A percentile compares a stretch with the other conserved stretches of the same genome.
phyloP scores from a whole-genome alignment of 805 yeast genomes.

The Suhomyces prunicola region DNA sequence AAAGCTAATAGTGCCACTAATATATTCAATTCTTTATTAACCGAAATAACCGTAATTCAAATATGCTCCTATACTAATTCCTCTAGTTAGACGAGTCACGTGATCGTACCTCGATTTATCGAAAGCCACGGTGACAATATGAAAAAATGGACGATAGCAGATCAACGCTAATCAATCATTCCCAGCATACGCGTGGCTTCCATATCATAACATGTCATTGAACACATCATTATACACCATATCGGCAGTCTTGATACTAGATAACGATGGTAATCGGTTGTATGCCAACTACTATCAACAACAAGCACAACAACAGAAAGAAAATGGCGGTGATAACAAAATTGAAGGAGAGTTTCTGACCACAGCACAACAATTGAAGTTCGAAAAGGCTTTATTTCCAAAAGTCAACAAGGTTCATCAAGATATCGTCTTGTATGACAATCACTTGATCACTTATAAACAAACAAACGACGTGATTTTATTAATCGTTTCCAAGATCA shows the following conservation, averaged over 20 bases:
- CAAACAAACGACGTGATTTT: conserved; percentile 74
- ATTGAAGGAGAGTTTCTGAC: conserved; percentile 36
- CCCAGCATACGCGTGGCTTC: neutral
- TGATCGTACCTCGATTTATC: neutral
- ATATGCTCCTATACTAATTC: too few species aligned
- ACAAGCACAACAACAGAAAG: conserved; percentile 40
- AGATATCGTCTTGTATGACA: conserved; percentile 78
- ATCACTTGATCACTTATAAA: conserved; percentile 80
- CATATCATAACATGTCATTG: conserved; percentile 31
- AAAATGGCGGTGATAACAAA: neutral
- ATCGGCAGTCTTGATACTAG: conserved; percentile 76
- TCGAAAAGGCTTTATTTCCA: conserved; percentile 66
- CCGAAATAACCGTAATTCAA: too few species aligned
- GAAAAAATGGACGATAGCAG: conserved; percentile 5
- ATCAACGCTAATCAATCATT: neutral
- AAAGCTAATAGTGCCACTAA: neutral
- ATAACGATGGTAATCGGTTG: conserved; percentile 73
- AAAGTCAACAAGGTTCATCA: conserved; percentile 80
- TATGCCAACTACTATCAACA: conserved; percentile 81
- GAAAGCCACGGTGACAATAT: conserved; percentile 1
- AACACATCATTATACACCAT: conserved; percentile 75
- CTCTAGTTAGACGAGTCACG: neutral
- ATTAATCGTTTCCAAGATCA: conserved; percentile 66
- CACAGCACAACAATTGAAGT: conserved; percentile 64
- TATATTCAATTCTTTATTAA: neutral